These are phyloP conservation scores for Clavariopsis aquatica DNA, from an alignment of 495 filamentous ascomycete genomes.

Conservation along the genomic window DNA sequence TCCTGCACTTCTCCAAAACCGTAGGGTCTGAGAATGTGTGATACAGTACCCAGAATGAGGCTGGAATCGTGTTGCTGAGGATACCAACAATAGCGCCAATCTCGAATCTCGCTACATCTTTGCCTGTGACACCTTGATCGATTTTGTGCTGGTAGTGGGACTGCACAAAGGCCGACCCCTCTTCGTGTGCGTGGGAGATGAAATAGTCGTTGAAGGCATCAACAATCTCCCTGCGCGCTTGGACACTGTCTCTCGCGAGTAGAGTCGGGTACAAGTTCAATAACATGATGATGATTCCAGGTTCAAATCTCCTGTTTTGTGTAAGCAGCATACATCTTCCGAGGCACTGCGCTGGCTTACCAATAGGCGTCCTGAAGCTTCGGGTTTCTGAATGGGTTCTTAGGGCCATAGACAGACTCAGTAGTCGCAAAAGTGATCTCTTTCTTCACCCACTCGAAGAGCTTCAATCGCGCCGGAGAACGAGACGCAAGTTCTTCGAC, in stretches of 20 bases:
- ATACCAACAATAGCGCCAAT: constrained; percentile 46
- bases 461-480: constrained; percentile 10
- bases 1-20: constrained; percentile 45
- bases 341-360: constrained; percentile 38
- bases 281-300: constrained; percentile 47
- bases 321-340: constrained; percentile 10
- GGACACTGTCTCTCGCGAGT: constrained; percentile 43
- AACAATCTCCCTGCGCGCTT: constrained; percentile 44
- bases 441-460: constrained; percentile 47
- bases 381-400: constrained; percentile 53
- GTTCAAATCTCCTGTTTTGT: constrained; percentile 49
- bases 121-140: constrained; percentile 42
- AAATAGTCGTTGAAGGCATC: constrained; percentile 51
- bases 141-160: constrained; percentile 43
- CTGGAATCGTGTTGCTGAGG: constrained; percentile 52
- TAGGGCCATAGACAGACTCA: constrained; percentile 51
- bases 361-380: constrained; percentile 50
- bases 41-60: constrained; percentile 52
- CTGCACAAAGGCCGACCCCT: constrained; percentile 44
- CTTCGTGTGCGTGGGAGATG: constrained; percentile 40
- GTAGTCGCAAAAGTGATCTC: constrained; percentile 55
- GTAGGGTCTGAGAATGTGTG: constrained; percentile 46
- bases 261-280: constrained; percentile 26
- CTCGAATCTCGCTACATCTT: constrained; percentile 51
- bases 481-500: constrained; percentile 29